Conservation (phyloP, 23 red algal genomes). For the Gracilaria gracilis region DNA sequence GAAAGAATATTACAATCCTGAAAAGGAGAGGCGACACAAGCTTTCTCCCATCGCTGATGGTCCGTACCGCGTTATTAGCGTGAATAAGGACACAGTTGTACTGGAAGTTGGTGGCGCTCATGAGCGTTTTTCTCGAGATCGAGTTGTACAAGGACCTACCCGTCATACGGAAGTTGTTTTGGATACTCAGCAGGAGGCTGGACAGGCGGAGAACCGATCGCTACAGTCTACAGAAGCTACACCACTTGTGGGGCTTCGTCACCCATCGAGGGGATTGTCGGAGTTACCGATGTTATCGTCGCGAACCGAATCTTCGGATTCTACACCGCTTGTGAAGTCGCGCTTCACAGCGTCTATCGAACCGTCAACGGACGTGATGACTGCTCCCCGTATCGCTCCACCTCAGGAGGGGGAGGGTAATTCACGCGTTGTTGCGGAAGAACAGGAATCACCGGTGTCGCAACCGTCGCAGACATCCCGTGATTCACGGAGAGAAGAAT, state of each 20-base stretch:
- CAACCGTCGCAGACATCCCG: not conserved
- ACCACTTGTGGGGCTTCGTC: too few relatives aligned
- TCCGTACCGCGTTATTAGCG: not conserved
- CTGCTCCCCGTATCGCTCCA: not conserved
- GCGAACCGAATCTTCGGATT: not conserved
- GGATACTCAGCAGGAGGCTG: not conserved
- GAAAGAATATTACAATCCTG: slow-evolving; percentile 16
- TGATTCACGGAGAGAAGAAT: too few relatives aligned
- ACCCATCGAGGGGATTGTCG: too few relatives aligned
- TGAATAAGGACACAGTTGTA: slow-evolving; percentile 25
- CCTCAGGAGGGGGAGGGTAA: not conserved
- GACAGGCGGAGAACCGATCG: too few relatives aligned
- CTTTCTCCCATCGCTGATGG: slow-evolving; percentile 35
- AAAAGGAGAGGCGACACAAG: slow-evolving; percentile 5
- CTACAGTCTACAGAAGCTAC: too few relatives aligned
- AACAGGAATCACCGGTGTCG: not conserved
- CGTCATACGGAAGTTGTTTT: not conserved
- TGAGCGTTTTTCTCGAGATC: slow-evolving; percentile 20
- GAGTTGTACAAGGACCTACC: not conserved
- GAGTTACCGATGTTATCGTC: too few relatives aligned
- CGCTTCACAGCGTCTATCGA: not conserved
- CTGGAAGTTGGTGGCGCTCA: not conserved
- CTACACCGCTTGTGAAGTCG: not conserved
- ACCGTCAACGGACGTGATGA: not conserved
- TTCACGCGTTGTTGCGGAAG: not conserved